Base-by-base conservation (phyloP, 306 rosid genomes). In the Acacia crassicarpa region DNA sequence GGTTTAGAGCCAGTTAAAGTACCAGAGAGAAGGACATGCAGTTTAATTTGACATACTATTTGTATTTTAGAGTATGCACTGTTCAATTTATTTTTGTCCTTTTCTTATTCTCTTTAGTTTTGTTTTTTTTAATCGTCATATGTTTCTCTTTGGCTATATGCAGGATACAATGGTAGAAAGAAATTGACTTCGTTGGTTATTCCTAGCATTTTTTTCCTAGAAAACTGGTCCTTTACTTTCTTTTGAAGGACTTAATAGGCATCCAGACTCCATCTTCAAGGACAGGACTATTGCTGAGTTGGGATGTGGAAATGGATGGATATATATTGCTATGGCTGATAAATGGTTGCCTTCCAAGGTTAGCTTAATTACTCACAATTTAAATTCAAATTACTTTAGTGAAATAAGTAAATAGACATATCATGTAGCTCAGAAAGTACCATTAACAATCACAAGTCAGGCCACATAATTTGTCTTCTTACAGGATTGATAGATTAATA, bases 221-320 rank as follows among this genome's bases (percentile, higher is more conserved):
- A 95, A 46, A 97, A 95, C 74, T 95, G 99, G 99, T 95, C 99
- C 45, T 95, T 88, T 76, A 95, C 99, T 5, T 95, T 95, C n/a
- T n/a, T 95, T 84, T 33, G 99, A 95, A 89, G 99, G 99, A 79
- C 81, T 93, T 59, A 95, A 93, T 77, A 88, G 98, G 77, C 92
- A 93, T 48, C 85, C 96, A 3, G 97, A 91, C 67, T 93, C 99
- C 41, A 89, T 93, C 76, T 95, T 95, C 87, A 92, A 89, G 87
- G 99, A 93, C 83, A 90, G 87, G 87, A 78, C 89, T 45, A 83
- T 95, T 63, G 86, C 96, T 14, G 99, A 95, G 89, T 91, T 95
- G 77, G 99, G 99, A 74, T 95, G 99, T 84, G 99, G 99, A 65
- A 95, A 95, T 88, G 99, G 99, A 51, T 95, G 99, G 99, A 95